Base-by-base conservation (phyloP, 108 stramenopile species). In the Nitzschia putrida region DNA sequence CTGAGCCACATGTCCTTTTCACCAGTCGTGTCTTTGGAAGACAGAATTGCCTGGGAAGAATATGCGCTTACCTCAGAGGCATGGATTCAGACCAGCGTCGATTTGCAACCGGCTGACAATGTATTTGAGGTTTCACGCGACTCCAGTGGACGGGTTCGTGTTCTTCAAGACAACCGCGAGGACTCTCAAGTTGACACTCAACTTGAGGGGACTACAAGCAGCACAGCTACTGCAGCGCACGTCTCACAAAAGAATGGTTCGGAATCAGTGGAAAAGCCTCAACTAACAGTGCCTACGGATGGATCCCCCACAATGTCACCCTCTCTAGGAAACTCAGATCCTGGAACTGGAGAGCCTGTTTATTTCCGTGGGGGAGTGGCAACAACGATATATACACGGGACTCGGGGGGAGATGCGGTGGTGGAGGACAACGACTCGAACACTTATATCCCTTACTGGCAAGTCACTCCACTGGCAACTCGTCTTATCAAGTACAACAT, bases 401-500 rank as follows among this genome's bases (percentile, higher is more conserved):
- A 58, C 39, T 21, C 13, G 34, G 49, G 34, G 10, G 20, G 16
- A 0, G 21, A 22, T 7, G 16, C 0, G 8, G 25, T 40, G 21
- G 58, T 49, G 18, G 47, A 49, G 18, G 18, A 52, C 18, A 25
- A 21, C 10, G 26, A 26, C 8, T 6, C 0, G 11, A 2, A 13
- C 39, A 25, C 18, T 8, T 73, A 57, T 23, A 16, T 34, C 3
- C 75, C 75, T 7, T 10, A 59, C 25, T 76, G 75, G 75, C 75
- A 76, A 63, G 34, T 53, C 2, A 40, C 37, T 45, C 75, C 68
- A 3, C 37, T 39, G 8, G 55, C 59, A 16, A 5, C 7, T 38
- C 64, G 69, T 22, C 26, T 70, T 29, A 45, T 70, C 7, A 70
- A 70, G 34, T 70, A 54, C 57, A 56, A 70, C 57, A 42, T 60